Evolutionary conservation across 169 alveolate genomes (phyloP), one percentile per base, ranked within the genome.

Genomic region (Besnoitia besnoiti): DNA sequence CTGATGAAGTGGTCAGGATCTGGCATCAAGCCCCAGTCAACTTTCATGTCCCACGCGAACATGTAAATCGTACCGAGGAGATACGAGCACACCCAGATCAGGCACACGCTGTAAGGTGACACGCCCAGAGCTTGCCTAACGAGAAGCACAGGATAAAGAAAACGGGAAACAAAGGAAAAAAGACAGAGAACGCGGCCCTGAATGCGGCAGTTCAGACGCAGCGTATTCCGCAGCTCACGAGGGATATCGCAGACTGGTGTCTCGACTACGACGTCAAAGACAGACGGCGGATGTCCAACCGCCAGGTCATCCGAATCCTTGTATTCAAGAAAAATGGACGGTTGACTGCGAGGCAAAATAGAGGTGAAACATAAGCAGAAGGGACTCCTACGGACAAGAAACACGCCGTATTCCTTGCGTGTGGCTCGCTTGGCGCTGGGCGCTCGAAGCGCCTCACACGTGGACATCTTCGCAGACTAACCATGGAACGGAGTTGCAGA

Each of bases 401-500:
- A n/a, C n/a, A n/a, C n/a, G n/a, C n/a, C n/a, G n/a, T n/a, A n/a
- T n/a, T n/a, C n/a, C 67, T 51, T 51, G n/a, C 67, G 24, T 51
- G n/a, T 51, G 24, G 14, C 67, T 51, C 14, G 14, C 67, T 51
- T 16, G 14, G 24, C 24, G 24, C 24, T 24, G 14, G 24, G 14
- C 67, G 14, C 67, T 51, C n/a, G n/a, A n/a, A n/a, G n/a, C n/a
- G n/a, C n/a, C n/a, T n/a, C 67, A 51, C 24, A 51, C 67, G 24
- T 24, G n/a, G 14, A 51, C 67, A 51, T 51, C 24, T 33, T 3
- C 12, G 14, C 14, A 24, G 10, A 4, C 82, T 37, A 3, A 67
- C 93, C 91, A 82, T 0, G 91, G 94, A n/a, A 73, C 85, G 37
- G 91, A 85, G 39, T 85, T 82, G 51, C 80, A 59, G 73, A 91